Base-by-base conservation (phyloP, 192 early-diverging fungal genomes). In the Irineochytrium annulatum region DNA sequence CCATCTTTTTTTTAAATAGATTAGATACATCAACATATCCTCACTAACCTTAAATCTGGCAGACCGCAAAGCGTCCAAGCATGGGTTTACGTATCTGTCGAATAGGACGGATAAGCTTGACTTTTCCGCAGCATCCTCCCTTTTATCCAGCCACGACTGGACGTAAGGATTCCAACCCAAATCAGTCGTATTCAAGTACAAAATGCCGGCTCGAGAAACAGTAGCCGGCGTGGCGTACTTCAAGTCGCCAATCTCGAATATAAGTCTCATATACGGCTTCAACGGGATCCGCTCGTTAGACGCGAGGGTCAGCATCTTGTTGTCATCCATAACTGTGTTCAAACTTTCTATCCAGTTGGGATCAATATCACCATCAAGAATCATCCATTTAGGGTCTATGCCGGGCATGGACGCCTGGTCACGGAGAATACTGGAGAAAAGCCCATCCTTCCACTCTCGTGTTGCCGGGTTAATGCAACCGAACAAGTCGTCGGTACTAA, bases 211-310 rank as follows among this genome's bases (percentile, higher is more conserved):
- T 39, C 83, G 74, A 1, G 83, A 85, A 29, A 85, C 83, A 1
- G 83, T 85, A 32, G 83, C 83, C n/a, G 83, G 83, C 13, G 83
- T 85, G n/a, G 83, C 83, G 56, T 85, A 84, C 57, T 84, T 85
- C 20, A 85, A 57, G 49, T 85, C 78, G 11, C 77, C 79, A 62
- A 85, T 85, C 57, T 85, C 83, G 55, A 85, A 85, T 51, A 85
- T 81, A 16, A 85, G 51, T 31, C 83, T 61, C 83, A 85, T 83
- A 64, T 83, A 72, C 2, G 78, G 71, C 48, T 85, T 84, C 30
- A 85, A 56, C 3, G 83, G 83, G 73, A 85, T 85, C 64, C 83
- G 83, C 60, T 85, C 83, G 67, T 85, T 85, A 29, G 66, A 70
- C 17, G 83, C 83, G 1, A 85, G 57, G 1, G 83, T 85, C 3